Evolutionary conservation across 192 early-diverging fungal genomes (phyloP).

Genomic region (Jimgerdemannia flammicorona): DNA sequence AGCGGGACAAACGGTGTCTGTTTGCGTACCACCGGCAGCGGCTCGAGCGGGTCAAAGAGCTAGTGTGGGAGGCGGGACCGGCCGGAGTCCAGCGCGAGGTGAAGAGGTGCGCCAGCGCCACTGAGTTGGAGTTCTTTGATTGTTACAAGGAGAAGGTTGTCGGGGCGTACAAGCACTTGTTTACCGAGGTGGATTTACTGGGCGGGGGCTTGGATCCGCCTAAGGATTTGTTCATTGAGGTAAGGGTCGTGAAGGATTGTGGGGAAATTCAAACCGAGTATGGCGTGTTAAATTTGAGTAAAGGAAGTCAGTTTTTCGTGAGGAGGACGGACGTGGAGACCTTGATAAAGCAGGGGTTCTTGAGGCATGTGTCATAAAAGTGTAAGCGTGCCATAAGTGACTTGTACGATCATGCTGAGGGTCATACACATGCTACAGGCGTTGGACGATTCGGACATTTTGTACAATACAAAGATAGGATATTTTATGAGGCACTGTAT

Average conservation of each 20-base stretch:
- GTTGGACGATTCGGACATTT: no score
- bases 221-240: conserved; percentile 87
- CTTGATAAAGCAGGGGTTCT: conserved; percentile 80
- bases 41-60: conserved; percentile 58
- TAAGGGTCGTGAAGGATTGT: conserved; percentile 82
- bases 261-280: conserved; percentile 90
- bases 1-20: conserved; percentile 84
- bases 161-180: conserved; percentile 59
- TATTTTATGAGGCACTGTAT: no score
- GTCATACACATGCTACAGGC: no score
- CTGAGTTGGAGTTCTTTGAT: conserved; percentile 58
- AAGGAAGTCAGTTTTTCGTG: conserved; percentile 84
- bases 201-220: conserved; percentile 78
- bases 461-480: no score
- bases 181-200: conserved; percentile 69
- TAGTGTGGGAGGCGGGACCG: conserved; percentile 50
- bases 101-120: conserved; percentile 21
- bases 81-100: not conserved
- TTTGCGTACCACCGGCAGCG: conserved; percentile 84
- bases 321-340: conserved; percentile 85
- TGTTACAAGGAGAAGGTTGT: conserved; percentile 61
- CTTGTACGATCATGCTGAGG: no score
- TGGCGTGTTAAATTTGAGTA: conserved; percentile 72
- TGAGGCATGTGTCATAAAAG: conserved; percentile 61
- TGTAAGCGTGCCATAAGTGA: no score